Evolutionary conservation across 2,329 filamentous ascomycete genomes (phyloP).

Genomic region (Colletotrichum magnum): DNA sequence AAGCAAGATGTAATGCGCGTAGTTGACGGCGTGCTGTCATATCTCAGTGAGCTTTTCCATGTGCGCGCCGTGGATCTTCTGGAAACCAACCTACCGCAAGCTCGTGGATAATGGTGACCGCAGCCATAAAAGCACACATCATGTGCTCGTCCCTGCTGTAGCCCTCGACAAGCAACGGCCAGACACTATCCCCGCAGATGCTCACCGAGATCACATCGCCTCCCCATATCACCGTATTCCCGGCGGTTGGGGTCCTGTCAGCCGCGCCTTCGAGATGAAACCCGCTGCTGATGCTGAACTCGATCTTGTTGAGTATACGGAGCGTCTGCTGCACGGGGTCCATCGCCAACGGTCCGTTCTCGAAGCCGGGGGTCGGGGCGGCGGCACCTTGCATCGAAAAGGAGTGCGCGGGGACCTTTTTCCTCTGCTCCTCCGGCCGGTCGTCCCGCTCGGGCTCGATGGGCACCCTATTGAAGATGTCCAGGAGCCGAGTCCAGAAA

Average conservation of each 20-base stretch:
- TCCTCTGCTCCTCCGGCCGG: constrained; percentile 10
- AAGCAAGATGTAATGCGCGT: constrained; percentile 6
- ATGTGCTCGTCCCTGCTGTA: constrained; percentile 46
- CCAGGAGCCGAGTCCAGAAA: constrained; percentile 43
- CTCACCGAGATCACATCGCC: constrained; percentile 23
- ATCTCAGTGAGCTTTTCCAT: background rate
- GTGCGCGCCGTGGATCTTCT: background rate
- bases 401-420: background rate
- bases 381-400: background rate
- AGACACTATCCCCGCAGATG: constrained; percentile 43
- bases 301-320: constrained; percentile 3
- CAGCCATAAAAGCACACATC: constrained; percentile 43
- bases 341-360: background rate
- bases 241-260: background rate
- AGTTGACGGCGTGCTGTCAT: constrained; percentile 22
- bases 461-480: constrained; percentile 45
- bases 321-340: background rate
- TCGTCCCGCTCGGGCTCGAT: constrained; percentile 37
- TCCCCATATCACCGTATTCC: background rate
- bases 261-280: background rate
- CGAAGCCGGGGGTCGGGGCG: background rate
- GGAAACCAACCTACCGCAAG: constrained; percentile 44
- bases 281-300: constrained; percentile 7
- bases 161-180: constrained; percentile 44
- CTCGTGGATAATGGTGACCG: constrained; percentile 47